Conservation (phyloP, 345 rosid genomes). For the Acer negundo region DNA sequence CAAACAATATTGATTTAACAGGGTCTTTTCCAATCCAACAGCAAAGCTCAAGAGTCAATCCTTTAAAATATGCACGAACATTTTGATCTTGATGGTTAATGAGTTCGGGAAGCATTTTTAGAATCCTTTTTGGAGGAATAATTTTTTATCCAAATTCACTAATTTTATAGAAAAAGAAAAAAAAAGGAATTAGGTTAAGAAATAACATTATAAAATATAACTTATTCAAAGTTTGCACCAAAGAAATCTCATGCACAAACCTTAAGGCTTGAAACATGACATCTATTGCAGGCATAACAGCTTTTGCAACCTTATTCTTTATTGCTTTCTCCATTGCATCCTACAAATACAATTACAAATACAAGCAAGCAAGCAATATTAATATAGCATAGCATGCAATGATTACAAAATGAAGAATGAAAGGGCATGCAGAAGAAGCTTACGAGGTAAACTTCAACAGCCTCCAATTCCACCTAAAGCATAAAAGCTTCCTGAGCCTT, state of each 20-base stretch:
- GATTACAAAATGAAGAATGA: not conserved
- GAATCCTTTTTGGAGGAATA: slow-evolving; percentile 87
- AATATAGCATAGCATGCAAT: not conserved
- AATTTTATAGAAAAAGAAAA: slow-evolving; percentile 24
- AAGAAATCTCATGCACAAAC: slow-evolving; percentile 40
- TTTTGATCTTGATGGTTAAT: slow-evolving; percentile 99
- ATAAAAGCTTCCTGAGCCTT: slow-evolving; percentile 89
- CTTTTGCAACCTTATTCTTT: slow-evolving; percentile 99
- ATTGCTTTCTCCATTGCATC: slow-evolving; percentile 99
- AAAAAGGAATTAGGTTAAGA: slow-evolving; percentile 15
- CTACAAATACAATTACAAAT: slow-evolving; percentile 40
- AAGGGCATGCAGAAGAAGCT: not conserved
- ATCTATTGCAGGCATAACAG: slow-evolving; percentile 99
- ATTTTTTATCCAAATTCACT: slow-evolving; percentile 96
- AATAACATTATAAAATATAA: slow-evolving; percentile 10
- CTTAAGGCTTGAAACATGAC: slow-evolving; percentile 98
- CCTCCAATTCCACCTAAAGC: slow-evolving; percentile 99
- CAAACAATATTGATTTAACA: slow-evolving; percentile 91
- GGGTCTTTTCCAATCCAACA: slow-evolving; percentile 99
- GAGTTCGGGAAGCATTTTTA: slow-evolving; percentile 98
- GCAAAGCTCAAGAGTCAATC: slow-evolving; percentile 95
- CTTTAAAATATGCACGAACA: slow-evolving; percentile 96
- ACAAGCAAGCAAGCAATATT: not conserved
- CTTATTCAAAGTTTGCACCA: not conserved
- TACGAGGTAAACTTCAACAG: slow-evolving; percentile 89